These are phyloP conservation scores for Populus nigra DNA, from an alignment of 345 rosid species.

Conservation along the genomic window DNA sequence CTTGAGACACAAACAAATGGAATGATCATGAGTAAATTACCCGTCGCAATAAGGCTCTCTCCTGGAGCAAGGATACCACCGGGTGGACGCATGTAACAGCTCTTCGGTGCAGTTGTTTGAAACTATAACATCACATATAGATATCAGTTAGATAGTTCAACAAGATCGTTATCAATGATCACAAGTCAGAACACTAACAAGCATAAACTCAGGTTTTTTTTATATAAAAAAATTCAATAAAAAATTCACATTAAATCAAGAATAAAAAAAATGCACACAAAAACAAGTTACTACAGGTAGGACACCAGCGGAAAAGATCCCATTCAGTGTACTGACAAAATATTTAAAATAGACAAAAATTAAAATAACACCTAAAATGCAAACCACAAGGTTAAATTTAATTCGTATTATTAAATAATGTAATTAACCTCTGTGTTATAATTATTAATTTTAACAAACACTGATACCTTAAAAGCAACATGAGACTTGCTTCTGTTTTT, in stretches of 20 bases:
- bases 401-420: neutral
- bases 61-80: slow-evolving; percentile 37
- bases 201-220: neutral
- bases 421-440: neutral
- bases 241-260: neutral
- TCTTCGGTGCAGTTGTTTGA: slow-evolving; percentile 37
- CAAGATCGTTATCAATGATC: neutral
- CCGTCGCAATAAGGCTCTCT: slow-evolving; percentile 32
- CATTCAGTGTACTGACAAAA: neutral
- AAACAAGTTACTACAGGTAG: neutral
- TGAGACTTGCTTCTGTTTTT: slow-evolving; percentile 86
- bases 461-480: slow-evolving; percentile 82
- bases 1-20: neutral
- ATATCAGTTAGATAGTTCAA: neutral
- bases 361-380: neutral
- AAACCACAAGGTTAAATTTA: neutral
- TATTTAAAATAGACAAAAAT: neutral
- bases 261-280: neutral
- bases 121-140: slow-evolving; percentile 13
- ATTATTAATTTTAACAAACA: neutral
- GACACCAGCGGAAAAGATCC: neutral
- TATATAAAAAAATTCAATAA: neutral
- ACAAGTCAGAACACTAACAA: neutral
- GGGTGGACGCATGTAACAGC: slow-evolving; percentile 36
- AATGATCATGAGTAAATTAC: slow-evolving; percentile 4